phyloP scores from a whole-genome alignment of 2,329 filamentous ascomycete genomes.

The Cladosporium halotolerans region DNA sequence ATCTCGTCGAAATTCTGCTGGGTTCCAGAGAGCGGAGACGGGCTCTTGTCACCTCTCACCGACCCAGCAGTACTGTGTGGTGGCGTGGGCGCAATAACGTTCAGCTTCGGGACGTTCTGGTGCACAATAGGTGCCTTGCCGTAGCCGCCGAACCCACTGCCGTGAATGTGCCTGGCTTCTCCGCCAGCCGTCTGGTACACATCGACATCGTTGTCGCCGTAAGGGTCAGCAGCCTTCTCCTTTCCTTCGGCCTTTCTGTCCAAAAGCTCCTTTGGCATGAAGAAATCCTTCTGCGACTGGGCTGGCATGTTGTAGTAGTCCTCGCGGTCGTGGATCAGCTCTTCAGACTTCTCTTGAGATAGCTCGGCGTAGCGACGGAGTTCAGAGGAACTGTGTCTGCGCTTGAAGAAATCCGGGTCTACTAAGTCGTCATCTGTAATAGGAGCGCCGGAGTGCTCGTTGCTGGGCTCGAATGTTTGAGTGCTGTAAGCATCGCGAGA shows the following conservation, averaged over 20 bases:
- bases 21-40: slow-evolving; percentile 19
- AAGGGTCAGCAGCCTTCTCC: slow-evolving; percentile 34
- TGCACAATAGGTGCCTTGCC: slow-evolving; percentile 11
- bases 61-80: slow-evolving; percentile 41
- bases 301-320: slow-evolving; percentile 35
- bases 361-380: slow-evolving; percentile 22
- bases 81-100: slow-evolving; percentile 53
- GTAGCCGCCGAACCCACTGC: slow-evolving; percentile 17
- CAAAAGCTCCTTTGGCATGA: slow-evolving; percentile 41
- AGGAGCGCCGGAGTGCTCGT: slow-evolving; percentile 31
- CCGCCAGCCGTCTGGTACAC: slow-evolving; percentile 37
- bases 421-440: slow-evolving; percentile 42
- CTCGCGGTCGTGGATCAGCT: slow-evolving; percentile 39
- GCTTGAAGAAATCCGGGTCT: slow-evolving; percentile 39
- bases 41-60: slow-evolving; percentile 28
- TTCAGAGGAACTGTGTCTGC: slow-evolving; percentile 24
- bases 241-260: slow-evolving; percentile 32
- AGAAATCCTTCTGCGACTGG: slow-evolving; percentile 42
- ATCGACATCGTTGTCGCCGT: slow-evolving; percentile 40
- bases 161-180: slow-evolving; percentile 12
- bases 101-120: slow-evolving; percentile 44
- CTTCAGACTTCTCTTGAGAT: slow-evolving; percentile 30
- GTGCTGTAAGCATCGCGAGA: slow-evolving; percentile 8
- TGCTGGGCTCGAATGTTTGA: slow-evolving; percentile 24
- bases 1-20: slow-evolving; percentile 30